Evolutionary conservation across 345 rosid species (phyloP), one percentile per base, ranked within the genome.

Genomic region (Brassica rapa): DNA sequence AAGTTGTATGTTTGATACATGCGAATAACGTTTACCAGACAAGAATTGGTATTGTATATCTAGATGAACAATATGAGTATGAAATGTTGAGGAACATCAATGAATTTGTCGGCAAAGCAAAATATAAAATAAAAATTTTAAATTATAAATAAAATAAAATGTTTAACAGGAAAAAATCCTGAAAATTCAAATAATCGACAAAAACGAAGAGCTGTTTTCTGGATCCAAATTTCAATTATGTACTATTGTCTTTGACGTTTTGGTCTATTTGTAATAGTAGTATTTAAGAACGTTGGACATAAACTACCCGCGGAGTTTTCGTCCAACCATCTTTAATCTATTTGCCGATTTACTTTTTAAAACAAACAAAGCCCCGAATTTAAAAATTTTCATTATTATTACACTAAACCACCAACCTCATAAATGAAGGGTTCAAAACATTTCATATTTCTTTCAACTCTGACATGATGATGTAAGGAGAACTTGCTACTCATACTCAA

Each of bases 361-460:
- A 57, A 29, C 0, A 56, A 6, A 75, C 60, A 64, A 64, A 8
- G 32, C 55, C 1, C 23, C 12, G 23, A 12, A 30, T 43, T 19
- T 23, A 9, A 39, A 63, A n/a, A 10, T 55, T 6, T 12, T 41
- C 7, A n/a, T 27, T 66, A 23, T 24, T 10, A 14, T 61, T 30
- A 24, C 35, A 15, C 41, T 35, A 12, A 63, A 51, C 71, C 76
- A 77, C 65, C 75, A 70, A 70, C 75, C 71, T 37, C 71, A 63
- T 55, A 62, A 70, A 15, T 51, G 19, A 24, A 1, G 11, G 21
- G 55, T 63, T 32, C 41, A 77, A 33, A 62, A 15, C 32, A 51
- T 35, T 77, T 77, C 33, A 43, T 35, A n/a, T 63, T 63, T 55
- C 66, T 71, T 53, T 71, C 81, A 64, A 64, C 1, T 77, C 64